These are phyloP conservation scores for Cladosporium colombiae DNA, from an alignment of 2,329 filamentous ascomycete species.

Conservation along the genomic window DNA sequence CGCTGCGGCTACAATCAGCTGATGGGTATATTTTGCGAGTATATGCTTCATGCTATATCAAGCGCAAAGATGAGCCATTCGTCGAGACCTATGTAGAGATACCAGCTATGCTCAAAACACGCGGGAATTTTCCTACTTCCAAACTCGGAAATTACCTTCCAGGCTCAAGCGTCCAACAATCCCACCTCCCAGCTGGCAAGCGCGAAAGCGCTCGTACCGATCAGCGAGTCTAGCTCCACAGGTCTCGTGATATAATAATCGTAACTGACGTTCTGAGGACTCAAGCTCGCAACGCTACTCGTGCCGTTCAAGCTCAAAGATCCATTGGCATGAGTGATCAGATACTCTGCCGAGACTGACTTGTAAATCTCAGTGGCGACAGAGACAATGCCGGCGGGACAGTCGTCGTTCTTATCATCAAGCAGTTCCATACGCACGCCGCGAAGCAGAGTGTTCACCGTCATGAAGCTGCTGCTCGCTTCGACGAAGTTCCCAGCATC, in stretches of 20 bases:
- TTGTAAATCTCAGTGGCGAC: constrained; percentile 43
- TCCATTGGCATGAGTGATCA: constrained; percentile 50
- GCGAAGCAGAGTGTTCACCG: constrained; percentile 55
- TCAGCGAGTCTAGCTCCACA: constrained; percentile 41
- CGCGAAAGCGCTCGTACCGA: constrained; percentile 45
- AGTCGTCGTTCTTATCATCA: constrained; percentile 16
- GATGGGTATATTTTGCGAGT: background rate
- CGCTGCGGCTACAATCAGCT: background rate
- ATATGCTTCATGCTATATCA: background rate
- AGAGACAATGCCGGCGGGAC: constrained; percentile 34
- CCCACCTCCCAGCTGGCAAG: constrained; percentile 41
- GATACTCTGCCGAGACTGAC: constrained; percentile 46
- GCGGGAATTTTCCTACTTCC: background rate
- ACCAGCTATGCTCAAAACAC: background rate
- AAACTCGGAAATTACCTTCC: background rate
- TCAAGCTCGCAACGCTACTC: constrained; percentile 55
- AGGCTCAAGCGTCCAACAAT: background rate
- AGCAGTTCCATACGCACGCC: constrained; percentile 46
- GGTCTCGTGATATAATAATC: constrained; percentile 50
- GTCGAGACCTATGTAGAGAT: background rate
- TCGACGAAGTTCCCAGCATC: constrained; percentile 60
- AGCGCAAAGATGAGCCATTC: background rate
- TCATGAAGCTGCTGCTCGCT: constrained; percentile 60
- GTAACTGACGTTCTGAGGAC: constrained; percentile 49
- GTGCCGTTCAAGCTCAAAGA: constrained; percentile 43